phyloP scores from a whole-genome alignment of 1,139 yeast species.

The Suhomyces bribrorum region DNA sequence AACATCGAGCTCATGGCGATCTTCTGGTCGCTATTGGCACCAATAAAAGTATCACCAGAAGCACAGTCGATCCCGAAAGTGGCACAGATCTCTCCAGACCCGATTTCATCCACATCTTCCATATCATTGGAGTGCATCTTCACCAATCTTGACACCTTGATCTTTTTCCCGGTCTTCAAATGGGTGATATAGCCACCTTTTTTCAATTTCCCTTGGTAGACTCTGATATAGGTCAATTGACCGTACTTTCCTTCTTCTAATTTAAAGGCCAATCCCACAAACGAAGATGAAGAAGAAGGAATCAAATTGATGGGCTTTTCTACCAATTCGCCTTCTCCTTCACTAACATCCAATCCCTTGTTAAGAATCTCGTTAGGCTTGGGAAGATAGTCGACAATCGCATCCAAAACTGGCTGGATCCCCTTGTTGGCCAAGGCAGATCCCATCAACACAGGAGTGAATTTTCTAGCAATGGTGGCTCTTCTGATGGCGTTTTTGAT shows the following conservation, averaged over 20 bases:
- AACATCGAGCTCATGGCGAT: constrained; percentile 96
- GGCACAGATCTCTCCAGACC: constrained; percentile 99
- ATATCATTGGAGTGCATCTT: constrained; percentile 99
- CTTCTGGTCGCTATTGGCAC: constrained; percentile 64
- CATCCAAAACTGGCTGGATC: constrained; percentile 91
- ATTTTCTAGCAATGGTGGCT: constrained; percentile 93
- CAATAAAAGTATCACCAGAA: constrained; percentile 96
- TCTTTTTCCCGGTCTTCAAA: constrained; percentile 88
- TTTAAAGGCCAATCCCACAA: constrained; percentile 96
- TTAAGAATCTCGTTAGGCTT: constrained; percentile 91
- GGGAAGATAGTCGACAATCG: constrained; percentile 94
- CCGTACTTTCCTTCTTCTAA: constrained; percentile 98
- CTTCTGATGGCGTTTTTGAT: constrained; percentile 88
- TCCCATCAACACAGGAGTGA: constrained; percentile 99
- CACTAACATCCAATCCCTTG: constrained; percentile 77
- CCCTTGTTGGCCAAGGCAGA: constrained; percentile 96
- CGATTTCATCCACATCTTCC: constrained; percentile 96
- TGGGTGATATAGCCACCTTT: constrained; percentile 90
- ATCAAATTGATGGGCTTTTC: constrained; percentile 74
- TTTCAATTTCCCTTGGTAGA: constrained; percentile 91
- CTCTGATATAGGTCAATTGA: constrained; percentile 93
- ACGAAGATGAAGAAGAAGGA: constrained; percentile 76
- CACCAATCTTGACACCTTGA: constrained; percentile 91
- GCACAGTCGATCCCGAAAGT: constrained; percentile 99
- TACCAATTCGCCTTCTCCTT: constrained; percentile 35